Evolutionary conservation across 2,329 filamentous ascomycete species (phyloP), one percentile per base, ranked within the genome.

Genomic region (Diplodia scrobiculata): DNA sequence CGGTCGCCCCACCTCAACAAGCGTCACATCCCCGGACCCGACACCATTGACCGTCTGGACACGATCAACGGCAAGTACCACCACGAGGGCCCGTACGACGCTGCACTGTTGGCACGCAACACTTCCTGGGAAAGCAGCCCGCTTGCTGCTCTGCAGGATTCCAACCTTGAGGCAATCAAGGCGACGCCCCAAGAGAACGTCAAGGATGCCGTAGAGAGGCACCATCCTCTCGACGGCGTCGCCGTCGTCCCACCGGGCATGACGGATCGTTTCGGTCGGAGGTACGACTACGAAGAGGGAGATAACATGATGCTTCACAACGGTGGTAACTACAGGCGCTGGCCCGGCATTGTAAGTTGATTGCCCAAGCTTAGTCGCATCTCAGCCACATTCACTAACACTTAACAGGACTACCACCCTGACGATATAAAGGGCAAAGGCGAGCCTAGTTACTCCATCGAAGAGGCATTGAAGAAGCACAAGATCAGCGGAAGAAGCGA

Each of bases 31-130:
- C 85, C 88, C 29, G 85, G 84, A 53, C 85, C 91, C 1, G 93
- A 98, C 76, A 82, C 84, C 9, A 95, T 98, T 72, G 94, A 97
- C 75, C 81, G 82, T 5, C 86, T 98, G 1, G 94, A 97, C 74
- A 83, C 84, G 2, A 77, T 84, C n/a, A 84, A 85, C 60, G 84
- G 83, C 19, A 79, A 84, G 2, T 97, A 96, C 77, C 94, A 97
- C 76, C 94, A 98, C 72, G 91, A 89, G 69, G 93, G 94, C 0
- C 94, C 94, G 0, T 98, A 91, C 71, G 94, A 98, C 75, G 91
- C 93, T 10, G 89, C 91, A 1, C 83, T 91, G 63, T 82, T 89
- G 1, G 86, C 90, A 13, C 85, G 91, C 55, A 97, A 97, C 78
- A 82, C 79, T 3, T 82, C 87, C 71, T 83, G 81, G 71, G 80